A percentile compares a stretch with the other conserved stretches of the same genome.
Evolutionary conservation across 148 eudicot species (phyloP).

Genomic region (Fagopyrum esculentum): DNA sequence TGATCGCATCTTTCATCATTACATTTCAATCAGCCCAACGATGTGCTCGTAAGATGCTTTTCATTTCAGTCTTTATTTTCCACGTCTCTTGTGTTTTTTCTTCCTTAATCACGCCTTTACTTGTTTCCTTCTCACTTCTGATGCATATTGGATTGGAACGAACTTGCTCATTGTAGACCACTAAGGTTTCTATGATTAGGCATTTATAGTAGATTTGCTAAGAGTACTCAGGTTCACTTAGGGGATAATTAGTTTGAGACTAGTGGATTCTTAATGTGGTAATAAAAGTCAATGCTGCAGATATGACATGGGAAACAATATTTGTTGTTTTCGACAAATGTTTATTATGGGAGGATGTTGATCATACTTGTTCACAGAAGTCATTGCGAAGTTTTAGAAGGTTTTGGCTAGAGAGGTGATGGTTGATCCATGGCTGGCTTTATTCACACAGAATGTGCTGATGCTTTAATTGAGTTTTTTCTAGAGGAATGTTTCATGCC

Average conservation of each 20-base stretch:
- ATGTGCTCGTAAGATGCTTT: not conserved
- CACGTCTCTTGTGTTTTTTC: not conserved
- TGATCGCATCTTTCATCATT: not conserved
- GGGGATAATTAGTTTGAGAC: not conserved
- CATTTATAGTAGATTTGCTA: not conserved
- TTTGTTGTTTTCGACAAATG: not conserved
- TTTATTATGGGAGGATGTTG: not conserved
- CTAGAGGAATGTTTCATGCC: not conserved
- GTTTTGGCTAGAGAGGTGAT: not conserved
- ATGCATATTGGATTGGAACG: not conserved
- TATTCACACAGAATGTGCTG: not conserved
- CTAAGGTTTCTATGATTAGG: not conserved
- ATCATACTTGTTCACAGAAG: not conserved
- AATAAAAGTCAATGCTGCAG: not conserved
- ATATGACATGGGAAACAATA: constrained; percentile 1
- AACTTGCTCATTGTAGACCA: not conserved
- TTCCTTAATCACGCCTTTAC: not conserved
- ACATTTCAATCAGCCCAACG: not conserved
- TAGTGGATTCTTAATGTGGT: not conserved
- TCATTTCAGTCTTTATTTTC: not conserved
- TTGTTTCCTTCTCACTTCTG: not conserved
- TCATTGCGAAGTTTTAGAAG: constrained; percentile 4
- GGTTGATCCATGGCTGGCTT: not conserved
- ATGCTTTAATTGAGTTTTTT: not conserved
- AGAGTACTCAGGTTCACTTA: not conserved